Conservation (phyloP, 164 flowering plant species). For the Platanus orientalis region DNA sequence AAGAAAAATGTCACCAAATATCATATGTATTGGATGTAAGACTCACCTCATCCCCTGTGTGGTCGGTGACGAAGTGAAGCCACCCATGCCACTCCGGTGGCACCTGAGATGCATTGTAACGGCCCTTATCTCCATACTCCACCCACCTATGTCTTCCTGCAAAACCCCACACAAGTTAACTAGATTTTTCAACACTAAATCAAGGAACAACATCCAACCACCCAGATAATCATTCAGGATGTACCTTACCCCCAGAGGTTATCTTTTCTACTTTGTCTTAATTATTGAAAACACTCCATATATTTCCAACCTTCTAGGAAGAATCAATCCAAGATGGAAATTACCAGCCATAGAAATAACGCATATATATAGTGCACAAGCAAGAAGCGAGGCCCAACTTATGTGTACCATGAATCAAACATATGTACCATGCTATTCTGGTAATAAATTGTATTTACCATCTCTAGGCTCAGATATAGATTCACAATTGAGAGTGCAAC, state of each 20-base stretch:
- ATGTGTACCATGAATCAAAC: no score
- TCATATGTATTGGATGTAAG: background rate
- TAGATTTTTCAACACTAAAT: background rate
- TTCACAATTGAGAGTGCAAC: background rate
- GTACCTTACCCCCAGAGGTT: no score
- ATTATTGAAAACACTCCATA: no score
- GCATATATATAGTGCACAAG: no score
- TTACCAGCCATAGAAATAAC: no score
- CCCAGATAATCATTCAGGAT: background rate
- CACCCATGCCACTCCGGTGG: conserved; percentile 99
- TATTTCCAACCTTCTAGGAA: no score
- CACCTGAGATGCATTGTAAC: conserved; percentile 97
- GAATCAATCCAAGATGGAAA: no score
- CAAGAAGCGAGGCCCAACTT: no score
- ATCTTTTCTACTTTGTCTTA: no score
- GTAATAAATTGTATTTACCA: background rate
- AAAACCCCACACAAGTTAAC: background rate
- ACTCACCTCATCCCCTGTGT: conserved; percentile 92
- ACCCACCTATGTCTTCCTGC: conserved; percentile 99
- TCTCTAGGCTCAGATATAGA: background rate
- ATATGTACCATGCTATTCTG: no score
- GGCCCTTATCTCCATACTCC: conserved; percentile 77
- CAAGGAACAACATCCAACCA: background rate
- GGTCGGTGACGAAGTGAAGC: conserved; percentile 92
- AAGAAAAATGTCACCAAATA: background rate